Percentiles rank a stretch among this genome's conserved stretches.
These are phyloP conservation scores for Globisporangium recalcitrans DNA, from an alignment of 352 stramenopile genomes.

Conservation along the genomic window DNA sequence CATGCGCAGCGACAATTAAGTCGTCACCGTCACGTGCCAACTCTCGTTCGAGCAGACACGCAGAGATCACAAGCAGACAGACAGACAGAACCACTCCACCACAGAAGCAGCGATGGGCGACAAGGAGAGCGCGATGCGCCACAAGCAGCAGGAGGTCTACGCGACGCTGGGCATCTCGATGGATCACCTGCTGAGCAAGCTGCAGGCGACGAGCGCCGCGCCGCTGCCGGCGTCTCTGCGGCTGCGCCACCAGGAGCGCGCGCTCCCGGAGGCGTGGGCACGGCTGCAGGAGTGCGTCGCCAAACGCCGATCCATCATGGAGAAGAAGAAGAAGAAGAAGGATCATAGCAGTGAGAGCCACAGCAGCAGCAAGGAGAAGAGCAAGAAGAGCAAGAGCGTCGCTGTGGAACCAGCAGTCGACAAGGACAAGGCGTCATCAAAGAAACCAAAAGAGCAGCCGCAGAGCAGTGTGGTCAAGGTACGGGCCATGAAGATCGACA, in stretches of 20 bases:
- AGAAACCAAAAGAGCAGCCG: not conserved
- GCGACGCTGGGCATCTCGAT: slow-evolving; percentile 36
- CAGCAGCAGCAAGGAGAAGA: not conserved
- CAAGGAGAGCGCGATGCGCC: slow-evolving; percentile 11
- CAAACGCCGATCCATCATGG: slow-evolving; percentile 22
- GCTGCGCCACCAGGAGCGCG: slow-evolving; percentile 4
- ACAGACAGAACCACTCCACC: too few species aligned
- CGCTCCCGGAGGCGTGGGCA: slow-evolving; percentile 18
- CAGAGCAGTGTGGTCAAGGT: not conserved
- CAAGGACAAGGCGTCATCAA: not conserved
- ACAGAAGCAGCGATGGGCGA: slow-evolving; percentile 9
- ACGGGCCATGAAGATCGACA: slow-evolving; percentile 10
- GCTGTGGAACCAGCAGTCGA: slow-evolving; percentile 8
- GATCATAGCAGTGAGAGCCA: slow-evolving; percentile 3
- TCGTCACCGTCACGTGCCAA: too few species aligned
- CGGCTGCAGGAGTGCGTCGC: slow-evolving; percentile 19
- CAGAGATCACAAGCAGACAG: not conserved
- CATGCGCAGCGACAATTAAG: too few species aligned
- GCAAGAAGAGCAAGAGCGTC: slow-evolving; percentile 6
- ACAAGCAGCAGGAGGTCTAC: slow-evolving; percentile 27
- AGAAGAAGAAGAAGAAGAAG: slow-evolving; percentile 19
- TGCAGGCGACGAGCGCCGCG: slow-evolving; percentile 16
- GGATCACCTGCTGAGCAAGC: slow-evolving; percentile 43
- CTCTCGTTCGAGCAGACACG: too few species aligned
- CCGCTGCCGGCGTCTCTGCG: slow-evolving; percentile 19